Evolutionary conservation across 1,139 yeast species (phyloP), one percentile per base, ranked within the genome.

Genomic region (Hanseniaspora uvarum): DNA sequence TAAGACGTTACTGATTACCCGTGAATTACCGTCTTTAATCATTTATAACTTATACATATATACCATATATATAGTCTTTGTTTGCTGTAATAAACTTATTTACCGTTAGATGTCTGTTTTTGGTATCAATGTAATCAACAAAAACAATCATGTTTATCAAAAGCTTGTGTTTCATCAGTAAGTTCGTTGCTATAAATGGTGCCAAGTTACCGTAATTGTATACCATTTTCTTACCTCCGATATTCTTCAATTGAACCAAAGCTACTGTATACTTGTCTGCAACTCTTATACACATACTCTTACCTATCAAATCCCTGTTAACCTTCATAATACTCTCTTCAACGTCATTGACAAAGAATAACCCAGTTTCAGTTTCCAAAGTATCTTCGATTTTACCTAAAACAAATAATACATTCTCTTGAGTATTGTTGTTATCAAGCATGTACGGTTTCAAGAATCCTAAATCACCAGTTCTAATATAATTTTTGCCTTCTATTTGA

Each of bases 391-490:
- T 83, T 55, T 81, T 76, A 0, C 98, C 98, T 49, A 92, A 69
- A 10, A 88, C 88, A 65, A 84, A 92, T 52, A 92, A 71, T 7
- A 95, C 83, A 52, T 79, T 83, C 21, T 78, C 70, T 4, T 72
- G 67, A 3, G 70, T 69, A 4, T 76, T 77, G 21, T 70, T 68
- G 10, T 63, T 62, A 43, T 75, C 75, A 7, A 70, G 64, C 3
- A 74, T 77, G 10, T 86, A 80, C 33, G 81, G 83, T 63, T 88
- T 95, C 57, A 92, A 73, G 65, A 92, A 92, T 0, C 99, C 99
- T 43, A 92, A 72, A 63, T 92, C 96, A 0, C 97, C 98, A 0
- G 98, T 92, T 60, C 98, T 75, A 57, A 86, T 72, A 65, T 86
- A 94, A 4, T 76, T 72, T 51, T 81, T 70, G 1, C 78, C 77